Evolutionary conservation across 2,329 filamentous ascomycete genomes (phyloP), one percentile per base, ranked within the genome.

Genomic region (Lecanoromycetidae sp.): DNA sequence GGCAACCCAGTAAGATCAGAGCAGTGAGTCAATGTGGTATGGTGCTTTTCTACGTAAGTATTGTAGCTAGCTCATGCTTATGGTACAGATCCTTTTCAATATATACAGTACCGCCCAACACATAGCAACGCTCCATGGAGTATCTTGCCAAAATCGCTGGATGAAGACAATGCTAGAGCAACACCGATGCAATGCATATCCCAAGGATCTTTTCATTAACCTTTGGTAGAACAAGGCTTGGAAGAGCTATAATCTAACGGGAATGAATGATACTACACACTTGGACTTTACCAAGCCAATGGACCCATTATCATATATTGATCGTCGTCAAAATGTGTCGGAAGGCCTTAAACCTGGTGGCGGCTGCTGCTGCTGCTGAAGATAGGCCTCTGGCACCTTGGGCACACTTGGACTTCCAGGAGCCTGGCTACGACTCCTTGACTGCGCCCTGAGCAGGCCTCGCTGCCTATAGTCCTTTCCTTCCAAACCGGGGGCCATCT

Each of bases 341-440:
- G 45, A 12, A 19, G 45, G 37, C 17, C 25, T 42, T 17, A n/a
- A 5, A n/a, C 25, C 36, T 9, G n/a, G n/a, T n/a, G n/a, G n/a
- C n/a, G n/a, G n/a, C n/a, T n/a, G n/a, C n/a, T n/a, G n/a, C n/a
- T 50, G 48, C n/a, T 51, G 33, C 36, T 49, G 45, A 27, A 71
- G 61, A 57, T 70, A 72, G 46, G 70, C 69, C 35, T 64, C 56
- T 0, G 69, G 69, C 6, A 72, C 68, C 51, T 68, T 69, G 3
- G 69, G 69, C 9, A 72, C 68, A 17, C 66, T 52, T 20, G 54
- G 44, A 49, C 50, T 42, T 42, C 60, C 60, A 34, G 63, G 58
- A 30, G 63, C 60, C 50, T 66, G 51, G 63, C 19, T 54, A 56
- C 32, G 63, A 52, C 56, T 53, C 20, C 65, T 62, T 17, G 66